Conservation (phyloP, 2,329 filamentous ascomycete species). For the Xylariaceae sp. region DNA sequence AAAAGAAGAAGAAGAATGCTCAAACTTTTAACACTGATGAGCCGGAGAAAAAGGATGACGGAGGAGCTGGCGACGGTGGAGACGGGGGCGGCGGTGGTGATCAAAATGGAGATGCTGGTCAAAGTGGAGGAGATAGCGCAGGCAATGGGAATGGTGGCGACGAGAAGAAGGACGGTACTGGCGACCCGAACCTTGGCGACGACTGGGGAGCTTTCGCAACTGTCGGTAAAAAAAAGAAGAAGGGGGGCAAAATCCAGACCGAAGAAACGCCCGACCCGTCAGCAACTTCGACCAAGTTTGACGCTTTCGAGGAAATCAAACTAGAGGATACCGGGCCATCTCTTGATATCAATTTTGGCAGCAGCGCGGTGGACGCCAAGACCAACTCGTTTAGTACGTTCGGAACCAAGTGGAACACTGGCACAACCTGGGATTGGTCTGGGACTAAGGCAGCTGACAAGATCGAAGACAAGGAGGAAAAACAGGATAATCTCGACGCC, state of each 20-base stretch:
- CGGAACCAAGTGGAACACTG: constrained; percentile 66
- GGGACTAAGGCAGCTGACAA: constrained; percentile 41
- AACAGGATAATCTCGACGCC: constrained; percentile 49
- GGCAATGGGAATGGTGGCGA: constrained; percentile 46
- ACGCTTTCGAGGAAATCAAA: constrained; percentile 72
- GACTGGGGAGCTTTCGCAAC: constrained; percentile 56
- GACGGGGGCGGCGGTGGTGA: constrained; percentile 42
- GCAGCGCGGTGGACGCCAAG: constrained; percentile 45
- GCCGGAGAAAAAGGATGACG: constrained; percentile 46
- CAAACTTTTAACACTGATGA: constrained; percentile 30
- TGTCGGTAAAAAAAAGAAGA: constrained; percentile 59
- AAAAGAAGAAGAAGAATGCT: constrained; percentile 51
- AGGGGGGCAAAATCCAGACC: constrained; percentile 55
- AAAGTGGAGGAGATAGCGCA: constrained; percentile 36
- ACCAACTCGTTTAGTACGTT: constrained; percentile 60
- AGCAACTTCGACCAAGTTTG: constrained; percentile 47
- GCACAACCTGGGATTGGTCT: constrained; percentile 51
- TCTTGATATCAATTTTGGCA: constrained; percentile 60
- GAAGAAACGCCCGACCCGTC: constrained; percentile 39
- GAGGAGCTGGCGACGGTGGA: constrained; percentile 41
- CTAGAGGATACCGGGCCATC: constrained; percentile 65
- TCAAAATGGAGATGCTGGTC: constrained; percentile 43
- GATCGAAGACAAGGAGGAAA: constrained; percentile 48
- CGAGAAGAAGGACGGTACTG: constrained; percentile 45
- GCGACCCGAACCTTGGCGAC: constrained; percentile 37